Percentiles rank a stretch among this genome's conserved stretches.
These are phyloP conservation scores for Cytospora piceae DNA, from an alignment of 2,329 filamentous ascomycete species.

Conservation along the genomic window DNA sequence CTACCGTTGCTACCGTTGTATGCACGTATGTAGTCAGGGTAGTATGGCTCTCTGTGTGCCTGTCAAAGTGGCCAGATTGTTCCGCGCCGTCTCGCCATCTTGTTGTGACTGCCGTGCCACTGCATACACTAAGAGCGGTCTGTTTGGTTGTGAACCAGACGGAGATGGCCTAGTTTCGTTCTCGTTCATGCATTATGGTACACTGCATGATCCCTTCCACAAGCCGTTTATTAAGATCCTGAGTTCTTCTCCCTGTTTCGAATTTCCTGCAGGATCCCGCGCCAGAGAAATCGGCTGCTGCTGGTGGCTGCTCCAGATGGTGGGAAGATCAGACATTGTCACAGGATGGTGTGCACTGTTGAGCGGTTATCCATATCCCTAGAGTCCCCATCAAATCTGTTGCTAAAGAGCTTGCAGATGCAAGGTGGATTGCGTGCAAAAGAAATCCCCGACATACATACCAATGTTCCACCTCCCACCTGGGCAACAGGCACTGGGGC, in stretches of 20 bases:
- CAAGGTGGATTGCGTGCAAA: not conserved
- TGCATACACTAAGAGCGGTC: constrained; percentile 6
- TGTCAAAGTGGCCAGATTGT: constrained; percentile 10
- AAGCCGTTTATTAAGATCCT: not conserved
- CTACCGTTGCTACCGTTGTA: constrained; percentile 14
- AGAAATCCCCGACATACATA: no score
- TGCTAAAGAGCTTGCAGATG: constrained; percentile 2
- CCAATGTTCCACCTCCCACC: no score
- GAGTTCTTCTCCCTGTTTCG: not conserved
- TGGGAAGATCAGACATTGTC: not conserved
- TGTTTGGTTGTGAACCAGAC: constrained; percentile 8
- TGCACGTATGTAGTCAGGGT: no score
- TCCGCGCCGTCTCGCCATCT: constrained; percentile 20
- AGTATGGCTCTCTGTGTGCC: not conserved
- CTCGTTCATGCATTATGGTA: constrained; percentile 2
- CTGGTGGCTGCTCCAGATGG: not conserved
- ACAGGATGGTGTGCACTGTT: not conserved
- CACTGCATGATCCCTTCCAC: constrained; percentile 11
- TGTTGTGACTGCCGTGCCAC: constrained; percentile 18
- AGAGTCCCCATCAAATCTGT: not conserved
- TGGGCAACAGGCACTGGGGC: no score
- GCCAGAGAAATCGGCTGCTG: not conserved
- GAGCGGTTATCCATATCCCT: not conserved
- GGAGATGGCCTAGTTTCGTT: constrained; percentile 10
- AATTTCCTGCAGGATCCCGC: not conserved